These are phyloP conservation scores for Escallonia herrerae DNA, from an alignment of 129 eudicot genomes.

Conservation along the genomic window DNA sequence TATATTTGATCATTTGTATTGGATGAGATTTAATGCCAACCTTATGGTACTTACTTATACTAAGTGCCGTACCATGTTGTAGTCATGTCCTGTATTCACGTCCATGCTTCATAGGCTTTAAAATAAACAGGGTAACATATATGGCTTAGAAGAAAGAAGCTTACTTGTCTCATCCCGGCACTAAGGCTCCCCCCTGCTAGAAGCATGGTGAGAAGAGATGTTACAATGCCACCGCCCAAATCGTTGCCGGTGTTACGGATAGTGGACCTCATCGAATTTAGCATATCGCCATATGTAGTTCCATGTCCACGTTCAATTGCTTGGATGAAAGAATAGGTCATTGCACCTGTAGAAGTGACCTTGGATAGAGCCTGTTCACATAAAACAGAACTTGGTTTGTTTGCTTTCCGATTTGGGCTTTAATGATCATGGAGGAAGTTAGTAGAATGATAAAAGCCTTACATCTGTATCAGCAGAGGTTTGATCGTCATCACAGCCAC, in stretches of 20 bases:
- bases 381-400: not conserved
- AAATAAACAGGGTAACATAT: too few species aligned
- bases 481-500: constrained; percentile 98
- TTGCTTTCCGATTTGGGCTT: not conserved
- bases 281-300: constrained; percentile 68
- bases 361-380: constrained; percentile 65
- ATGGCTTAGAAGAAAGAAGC: not conserved
- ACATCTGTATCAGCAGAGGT: constrained; percentile 85
- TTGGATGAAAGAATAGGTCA: constrained; percentile 93
- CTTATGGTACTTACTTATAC: too few species aligned
- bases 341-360: constrained; percentile 93
- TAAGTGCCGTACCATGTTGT: too few species aligned
- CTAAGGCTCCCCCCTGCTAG: constrained; percentile 68
- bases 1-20: too few species aligned
- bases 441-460: constrained; percentile 14
- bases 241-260: constrained; percentile 53
- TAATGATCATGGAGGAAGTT: not conserved
- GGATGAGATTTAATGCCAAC: too few species aligned
- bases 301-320: constrained; percentile 74
- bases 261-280: constrained; percentile 76
- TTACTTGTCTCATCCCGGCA: constrained; percentile 68
- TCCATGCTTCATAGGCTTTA: too few species aligned
- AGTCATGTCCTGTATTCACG: too few species aligned
- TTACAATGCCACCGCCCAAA: constrained; percentile 43
- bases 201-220: constrained; percentile 78